Conservation (phyloP, 495 filamentous ascomycete genomes). For the Articulospora tetracladia region DNA sequence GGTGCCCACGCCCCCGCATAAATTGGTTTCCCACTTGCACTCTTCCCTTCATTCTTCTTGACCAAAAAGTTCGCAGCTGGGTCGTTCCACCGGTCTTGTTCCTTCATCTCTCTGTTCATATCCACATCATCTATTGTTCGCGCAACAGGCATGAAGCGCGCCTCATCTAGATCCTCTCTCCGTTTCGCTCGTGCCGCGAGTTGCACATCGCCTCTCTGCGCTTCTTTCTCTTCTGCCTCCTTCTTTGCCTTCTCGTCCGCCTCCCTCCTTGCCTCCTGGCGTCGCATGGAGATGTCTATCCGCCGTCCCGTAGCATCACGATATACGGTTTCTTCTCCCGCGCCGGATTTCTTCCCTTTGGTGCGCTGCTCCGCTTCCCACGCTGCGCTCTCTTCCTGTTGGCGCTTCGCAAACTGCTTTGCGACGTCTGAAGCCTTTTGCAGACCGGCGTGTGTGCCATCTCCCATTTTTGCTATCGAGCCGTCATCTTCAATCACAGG, state of each 20-base stretch:
- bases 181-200: slow-evolving; percentile 44
- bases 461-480: slow-evolving; percentile 64
- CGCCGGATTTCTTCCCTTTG: slow-evolving; percentile 37
- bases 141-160: slow-evolving; percentile 75
- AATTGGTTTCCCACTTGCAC: slow-evolving; percentile 60
- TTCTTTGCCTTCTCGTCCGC: slow-evolving; percentile 67
- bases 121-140: slow-evolving; percentile 74
- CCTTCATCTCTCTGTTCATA: slow-evolving; percentile 79
- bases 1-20: slow-evolving; percentile 79
- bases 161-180: slow-evolving; percentile 66
- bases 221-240: slow-evolving; percentile 56
- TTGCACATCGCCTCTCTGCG: slow-evolving; percentile 83
- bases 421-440: slow-evolving; percentile 79
- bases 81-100: slow-evolving; percentile 82
- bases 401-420: slow-evolving; percentile 58
- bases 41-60: slow-evolving; percentile 41
- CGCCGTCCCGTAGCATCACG: slow-evolving; percentile 89
- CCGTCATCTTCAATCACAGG: slow-evolving; percentile 34
- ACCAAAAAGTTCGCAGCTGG: slow-evolving; percentile 78
- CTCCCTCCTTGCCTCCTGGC: slow-evolving; percentile 74
- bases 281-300: slow-evolving; percentile 85
- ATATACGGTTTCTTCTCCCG: slow-evolving; percentile 72
- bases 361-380: slow-evolving; percentile 40
- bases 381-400: slow-evolving; percentile 36
- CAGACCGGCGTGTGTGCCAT: slow-evolving; percentile 80